Percentiles rank a stretch among this genome's conserved stretches.
phyloP scores from a whole-genome alignment of 2,329 filamentous ascomycete species.

The Rhynchosporium secalis region DNA sequence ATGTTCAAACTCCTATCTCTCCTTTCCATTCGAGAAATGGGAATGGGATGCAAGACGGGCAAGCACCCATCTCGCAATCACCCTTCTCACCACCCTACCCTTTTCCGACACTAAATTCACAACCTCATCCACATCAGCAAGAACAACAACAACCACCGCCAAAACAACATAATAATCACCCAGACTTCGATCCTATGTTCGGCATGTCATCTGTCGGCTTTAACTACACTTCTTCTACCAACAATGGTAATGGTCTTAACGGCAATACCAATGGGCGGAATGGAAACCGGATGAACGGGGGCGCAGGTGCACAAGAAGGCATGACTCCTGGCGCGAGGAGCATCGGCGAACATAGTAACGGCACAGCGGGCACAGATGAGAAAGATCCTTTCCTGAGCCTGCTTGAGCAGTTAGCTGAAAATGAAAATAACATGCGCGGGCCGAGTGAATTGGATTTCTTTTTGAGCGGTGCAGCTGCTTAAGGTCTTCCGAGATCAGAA shows the following conservation, averaged over 20 bases:
- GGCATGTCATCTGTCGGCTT: constrained; percentile 54
- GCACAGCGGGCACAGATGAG: constrained; percentile 45
- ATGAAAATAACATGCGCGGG: constrained; percentile 67
- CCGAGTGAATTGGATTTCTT: constrained; percentile 81
- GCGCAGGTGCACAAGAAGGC: constrained; percentile 42
- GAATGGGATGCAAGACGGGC: constrained; percentile 5
- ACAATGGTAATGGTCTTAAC: background rate
- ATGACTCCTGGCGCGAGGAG: constrained; percentile 49
- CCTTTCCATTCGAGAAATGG: background rate
- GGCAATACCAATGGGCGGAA: background rate
- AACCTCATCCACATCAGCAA: constrained; percentile 14
- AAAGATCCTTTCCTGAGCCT: constrained; percentile 80
- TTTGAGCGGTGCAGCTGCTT: constrained; percentile 43
- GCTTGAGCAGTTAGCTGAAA: constrained; percentile 80
- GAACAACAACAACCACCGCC: constrained; percentile 11
- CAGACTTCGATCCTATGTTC: constrained; percentile 61
- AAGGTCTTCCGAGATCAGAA: background rate
- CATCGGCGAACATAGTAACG: constrained; percentile 46
- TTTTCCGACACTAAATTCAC: constrained; percentile 26
- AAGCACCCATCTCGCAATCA: constrained; percentile 29
- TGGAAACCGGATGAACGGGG: background rate
- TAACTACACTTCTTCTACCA: constrained; percentile 31
- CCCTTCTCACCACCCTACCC: constrained; percentile 41
- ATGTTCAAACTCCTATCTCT: constrained; percentile 16
- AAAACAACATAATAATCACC: constrained; percentile 16